phyloP scores from a whole-genome alignment of 257 asterid genomes.

The Fraxinus anomala region DNA sequence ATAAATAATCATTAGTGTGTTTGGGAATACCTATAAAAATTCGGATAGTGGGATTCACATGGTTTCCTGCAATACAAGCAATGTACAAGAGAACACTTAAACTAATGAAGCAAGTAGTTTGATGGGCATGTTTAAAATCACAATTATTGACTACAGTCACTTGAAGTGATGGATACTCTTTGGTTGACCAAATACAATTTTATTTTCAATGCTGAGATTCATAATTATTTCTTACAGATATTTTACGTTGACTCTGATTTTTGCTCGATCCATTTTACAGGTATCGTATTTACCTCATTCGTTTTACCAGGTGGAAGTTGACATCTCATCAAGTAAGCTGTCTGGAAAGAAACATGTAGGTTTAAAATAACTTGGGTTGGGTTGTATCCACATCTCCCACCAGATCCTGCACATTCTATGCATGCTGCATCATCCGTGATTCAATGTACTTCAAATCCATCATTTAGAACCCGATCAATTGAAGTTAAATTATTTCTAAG shows the following conservation, averaged over 20 bases:
- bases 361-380: background rate
- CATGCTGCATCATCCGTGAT: background rate
- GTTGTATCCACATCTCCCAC: background rate
- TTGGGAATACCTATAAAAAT: background rate
- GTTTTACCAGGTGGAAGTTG: background rate
- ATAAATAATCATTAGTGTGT: background rate
- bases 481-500: background rate
- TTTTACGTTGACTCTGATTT: background rate
- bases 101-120: background rate
- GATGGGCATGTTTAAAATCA: background rate
- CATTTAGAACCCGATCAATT: background rate
- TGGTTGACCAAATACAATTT: background rate
- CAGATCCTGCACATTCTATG: background rate
- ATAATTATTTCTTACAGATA: background rate
- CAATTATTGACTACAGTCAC: background rate
- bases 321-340: constrained; percentile 4
- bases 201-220: background rate
- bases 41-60: background rate
- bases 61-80: background rate
- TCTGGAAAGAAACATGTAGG: constrained; percentile 2
- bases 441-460: background rate
- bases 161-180: background rate
- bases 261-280: background rate
- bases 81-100: background rate
- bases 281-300: background rate